Percentiles rank a stretch among this genome's conserved stretches.
Conservation (phyloP, 495 filamentous ascomycete genomes). For the Tirmania nivea region DNA sequence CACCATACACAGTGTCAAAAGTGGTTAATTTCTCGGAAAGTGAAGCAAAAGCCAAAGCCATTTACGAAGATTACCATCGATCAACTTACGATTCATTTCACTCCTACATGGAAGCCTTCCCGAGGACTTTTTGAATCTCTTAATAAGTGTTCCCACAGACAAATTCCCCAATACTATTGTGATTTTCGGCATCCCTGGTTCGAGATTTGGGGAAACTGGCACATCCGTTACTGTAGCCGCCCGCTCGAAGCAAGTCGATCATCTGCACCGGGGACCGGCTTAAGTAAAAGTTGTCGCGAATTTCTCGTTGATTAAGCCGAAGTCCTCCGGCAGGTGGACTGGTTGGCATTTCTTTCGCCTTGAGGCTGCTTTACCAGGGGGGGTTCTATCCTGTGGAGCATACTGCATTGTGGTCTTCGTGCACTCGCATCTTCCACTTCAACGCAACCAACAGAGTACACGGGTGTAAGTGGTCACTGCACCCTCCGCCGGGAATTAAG, state of each 20-base stretch:
- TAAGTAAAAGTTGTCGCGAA: conserved; percentile 8
- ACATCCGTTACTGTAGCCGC: conserved; percentile 15
- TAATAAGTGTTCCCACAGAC: not conserved
- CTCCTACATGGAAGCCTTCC: not conserved
- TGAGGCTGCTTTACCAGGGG: not conserved
- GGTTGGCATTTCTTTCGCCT: not conserved
- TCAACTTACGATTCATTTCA: not conserved
- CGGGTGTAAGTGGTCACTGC: no score
- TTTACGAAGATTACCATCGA: no score
- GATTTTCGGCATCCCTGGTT: not conserved
- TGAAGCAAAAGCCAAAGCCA: not conserved
- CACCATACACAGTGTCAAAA: not conserved
- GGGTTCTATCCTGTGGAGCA: not conserved
- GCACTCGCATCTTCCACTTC: not conserved
- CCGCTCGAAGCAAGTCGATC: conserved; percentile 11
- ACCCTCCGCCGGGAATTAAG: no score
- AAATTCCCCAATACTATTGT: not conserved
- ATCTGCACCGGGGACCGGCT: conserved; percentile 12
- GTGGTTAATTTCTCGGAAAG: not conserved
- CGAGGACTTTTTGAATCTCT: not conserved
- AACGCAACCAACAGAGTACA: not conserved
- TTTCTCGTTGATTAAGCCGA: not conserved
- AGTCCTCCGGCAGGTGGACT: not conserved
- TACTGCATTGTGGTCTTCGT: not conserved
- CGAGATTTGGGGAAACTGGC: not conserved